A percentile compares a stretch with the other conserved stretches of the same genome.
These are phyloP conservation scores for Diaporthe vexans DNA, from an alignment of 2,329 filamentous ascomycete genomes.

Conservation along the genomic window DNA sequence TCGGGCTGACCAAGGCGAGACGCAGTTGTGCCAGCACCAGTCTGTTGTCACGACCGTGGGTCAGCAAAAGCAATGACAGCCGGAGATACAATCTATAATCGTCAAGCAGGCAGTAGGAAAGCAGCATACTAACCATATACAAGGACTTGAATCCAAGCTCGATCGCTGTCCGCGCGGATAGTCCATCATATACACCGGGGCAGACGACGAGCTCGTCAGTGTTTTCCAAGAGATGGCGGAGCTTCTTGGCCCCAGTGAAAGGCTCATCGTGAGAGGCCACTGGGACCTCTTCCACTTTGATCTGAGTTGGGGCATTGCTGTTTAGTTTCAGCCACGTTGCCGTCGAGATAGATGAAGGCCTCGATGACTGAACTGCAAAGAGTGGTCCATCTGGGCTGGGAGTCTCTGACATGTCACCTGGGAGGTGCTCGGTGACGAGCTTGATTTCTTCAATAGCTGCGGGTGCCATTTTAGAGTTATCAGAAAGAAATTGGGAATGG, in stretches of 20 bases:
- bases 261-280: conserved; percentile 22
- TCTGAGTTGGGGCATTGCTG: conserved; percentile 33
- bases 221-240: conserved; percentile 48
- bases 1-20: conserved; percentile 74
- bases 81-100: too few species aligned
- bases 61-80: background rate
- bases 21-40: conserved; percentile 72
- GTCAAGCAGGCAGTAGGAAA: too few species aligned
- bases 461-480: conserved; percentile 18
- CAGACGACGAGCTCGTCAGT: conserved; percentile 62
- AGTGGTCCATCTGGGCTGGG: conserved; percentile 39
- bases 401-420: conserved; percentile 34
- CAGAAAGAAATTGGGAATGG: background rate
- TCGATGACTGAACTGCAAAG: background rate
- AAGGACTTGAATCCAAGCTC: conserved; percentile 69
- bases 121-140: conserved; percentile 68
- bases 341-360: conserved; percentile 24
- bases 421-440: conserved; percentile 27
- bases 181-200: conserved; percentile 74
- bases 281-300: conserved; percentile 22
- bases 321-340: conserved; percentile 40
- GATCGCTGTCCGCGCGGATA: conserved; percentile 71
- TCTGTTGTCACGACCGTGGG: conserved; percentile 53
- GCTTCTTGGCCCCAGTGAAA: conserved; percentile 42
- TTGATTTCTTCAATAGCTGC: conserved; percentile 17